phyloP scores from a whole-genome alignment of 2,329 filamentous ascomycete species.

The Claviceps digitariae region DNA sequence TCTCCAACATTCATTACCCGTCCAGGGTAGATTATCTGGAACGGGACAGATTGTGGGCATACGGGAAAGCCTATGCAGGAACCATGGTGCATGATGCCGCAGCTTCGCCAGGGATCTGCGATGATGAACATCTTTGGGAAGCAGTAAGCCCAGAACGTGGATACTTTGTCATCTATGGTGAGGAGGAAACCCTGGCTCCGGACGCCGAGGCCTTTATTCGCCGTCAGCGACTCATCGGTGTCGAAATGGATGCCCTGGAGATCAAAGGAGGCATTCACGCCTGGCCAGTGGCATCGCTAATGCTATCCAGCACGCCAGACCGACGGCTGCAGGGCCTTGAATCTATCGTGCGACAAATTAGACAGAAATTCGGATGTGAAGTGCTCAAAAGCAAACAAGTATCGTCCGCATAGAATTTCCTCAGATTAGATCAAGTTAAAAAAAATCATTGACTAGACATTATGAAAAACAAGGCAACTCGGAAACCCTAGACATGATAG shows the following conservation, averaged over 20 bases:
- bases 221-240: conserved; percentile 37
- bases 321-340: conserved; percentile 39
- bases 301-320: conserved; percentile 34
- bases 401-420: conserved; percentile 2
- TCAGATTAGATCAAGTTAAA: conserved; percentile 58
- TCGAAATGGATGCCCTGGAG: conserved; percentile 42
- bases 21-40: conserved; percentile 67
- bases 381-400: conserved; percentile 7
- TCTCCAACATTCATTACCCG: conserved; percentile 52
- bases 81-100: conserved; percentile 20
- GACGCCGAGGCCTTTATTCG: conserved; percentile 51
- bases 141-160: conserved; percentile 52
- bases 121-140: conserved; percentile 51
- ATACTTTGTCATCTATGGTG: conserved; percentile 57
- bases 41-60: conserved; percentile 48
- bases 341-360: conserved; percentile 25
- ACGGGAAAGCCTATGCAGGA: conserved; percentile 55
- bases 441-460: conserved; percentile 20
- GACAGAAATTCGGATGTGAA: conserved; percentile 15
- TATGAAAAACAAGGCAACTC: conserved; percentile 11
- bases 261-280: conserved; percentile 61
- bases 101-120: conserved; percentile 56
- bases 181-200: conserved; percentile 63
- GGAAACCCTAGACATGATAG: conserved; percentile 30
- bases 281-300: conserved; percentile 63